Conservation (phyloP, 2,329 filamentous ascomycete genomes). For the Diplodia mutila region DNA sequence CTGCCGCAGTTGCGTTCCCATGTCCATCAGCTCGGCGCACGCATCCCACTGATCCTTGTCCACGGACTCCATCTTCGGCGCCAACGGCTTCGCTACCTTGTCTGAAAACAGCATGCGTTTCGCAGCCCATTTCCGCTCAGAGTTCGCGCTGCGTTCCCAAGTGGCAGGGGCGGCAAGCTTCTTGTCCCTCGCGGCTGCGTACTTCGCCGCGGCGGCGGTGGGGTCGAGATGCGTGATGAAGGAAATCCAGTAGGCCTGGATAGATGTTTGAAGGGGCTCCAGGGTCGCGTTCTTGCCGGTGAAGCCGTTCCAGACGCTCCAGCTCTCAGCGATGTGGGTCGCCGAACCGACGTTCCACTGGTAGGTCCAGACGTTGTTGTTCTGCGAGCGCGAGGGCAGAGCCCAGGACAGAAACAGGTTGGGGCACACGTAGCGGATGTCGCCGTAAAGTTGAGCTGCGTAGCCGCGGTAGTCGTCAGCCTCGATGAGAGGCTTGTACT, state of each 20-base stretch:
- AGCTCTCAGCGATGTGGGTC: conserved; percentile 43
- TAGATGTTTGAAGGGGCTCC: conserved; percentile 29
- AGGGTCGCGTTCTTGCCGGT: conserved; percentile 32
- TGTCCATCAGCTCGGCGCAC: conserved; percentile 7
- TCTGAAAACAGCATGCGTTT: conserved; percentile 15
- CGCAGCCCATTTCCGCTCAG: neutral
- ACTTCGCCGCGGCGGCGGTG: neutral
- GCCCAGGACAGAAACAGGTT: conserved; percentile 44
- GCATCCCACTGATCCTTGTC: conserved; percentile 8
- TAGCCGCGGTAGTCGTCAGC: conserved; percentile 36
- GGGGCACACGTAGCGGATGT: conserved; percentile 55
- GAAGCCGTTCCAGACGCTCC: conserved; percentile 43
- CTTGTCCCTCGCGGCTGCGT: neutral
- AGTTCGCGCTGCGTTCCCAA: neutral
- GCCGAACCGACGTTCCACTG: conserved; percentile 52
- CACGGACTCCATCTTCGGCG: conserved; percentile 21
- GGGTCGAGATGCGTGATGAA: conserved; percentile 35
- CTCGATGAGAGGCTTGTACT: conserved; percentile 33
- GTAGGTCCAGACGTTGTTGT: conserved; percentile 50
- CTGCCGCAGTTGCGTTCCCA: conserved; percentile 15
- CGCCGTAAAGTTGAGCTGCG: conserved; percentile 50
- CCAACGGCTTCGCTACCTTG: neutral
- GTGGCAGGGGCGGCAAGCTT: neutral
- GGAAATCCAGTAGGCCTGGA: conserved; percentile 50
- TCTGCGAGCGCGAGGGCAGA: conserved; percentile 32